Base-by-base conservation (phyloP, 2,329 filamentous ascomycete genomes). In the Pseudocercospora ulei region DNA sequence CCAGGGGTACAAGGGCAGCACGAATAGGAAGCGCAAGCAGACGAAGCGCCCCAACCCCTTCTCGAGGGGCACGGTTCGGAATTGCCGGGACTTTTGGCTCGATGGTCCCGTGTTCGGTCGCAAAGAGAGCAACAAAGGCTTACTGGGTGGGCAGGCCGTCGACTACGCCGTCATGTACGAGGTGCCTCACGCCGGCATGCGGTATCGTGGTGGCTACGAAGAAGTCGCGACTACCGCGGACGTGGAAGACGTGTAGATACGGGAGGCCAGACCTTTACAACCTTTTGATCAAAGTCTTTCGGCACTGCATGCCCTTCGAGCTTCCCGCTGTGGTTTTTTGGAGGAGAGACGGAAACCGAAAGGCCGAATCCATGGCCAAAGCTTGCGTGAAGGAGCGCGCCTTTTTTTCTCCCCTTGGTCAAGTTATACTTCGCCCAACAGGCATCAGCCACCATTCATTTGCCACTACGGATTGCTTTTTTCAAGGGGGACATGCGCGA, bases 21-120 rank as follows among this genome's bases (percentile, higher is more conserved):
- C 63, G 70, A 67, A 63, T 51, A 49, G 63, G 49, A 47, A 62
- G 52, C 39, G 43, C 8, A 38, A 47, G 27, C 47, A 38, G 12
- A 6, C 33, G 3, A 48, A 47, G 47, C 69, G 70, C 39, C 72
- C 70, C 49, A 98, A 96, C 59, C 87, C 87, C 0, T 98, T 88
- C 61, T 88, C 78, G 41, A 72, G 78, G 19, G 90, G 90, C 5
- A 70, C 85, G 24, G 53, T 92, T n/a, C 74, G 78, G 43, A 98
- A 98, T 58, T 98, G 90, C 63, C 80, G 76, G 50, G 92, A 98
- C 62, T 98, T 98, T 60, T 96, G 87, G 85, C 88, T 82, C 55
- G 90, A 96, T 58, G 77, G 83, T 1, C 79, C 82, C 2, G 82
- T 88, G 0, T 61, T 93, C 11, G 88, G 94, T 58, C 77, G 80